Evolutionary conservation across 768 basidiomycete species (phyloP).

Genomic region (Trametes sanguinea): DNA sequence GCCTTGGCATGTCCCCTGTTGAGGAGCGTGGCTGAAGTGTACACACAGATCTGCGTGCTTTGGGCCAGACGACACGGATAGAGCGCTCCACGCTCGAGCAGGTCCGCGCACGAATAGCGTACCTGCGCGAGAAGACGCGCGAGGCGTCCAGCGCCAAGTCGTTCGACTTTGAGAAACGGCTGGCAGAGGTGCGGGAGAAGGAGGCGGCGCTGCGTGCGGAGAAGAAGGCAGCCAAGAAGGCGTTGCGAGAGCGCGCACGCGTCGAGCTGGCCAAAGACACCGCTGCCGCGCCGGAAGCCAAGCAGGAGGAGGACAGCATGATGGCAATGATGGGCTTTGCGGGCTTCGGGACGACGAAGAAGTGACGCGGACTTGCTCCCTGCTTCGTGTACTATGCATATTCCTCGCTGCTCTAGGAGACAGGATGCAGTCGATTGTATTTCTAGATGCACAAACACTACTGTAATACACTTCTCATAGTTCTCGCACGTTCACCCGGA

Average conservation of each 20-base stretch:
- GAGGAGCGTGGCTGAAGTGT: background rate
- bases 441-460: constrained; percentile 34
- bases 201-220: constrained; percentile 67
- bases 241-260: constrained; percentile 70
- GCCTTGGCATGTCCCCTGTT: background rate
- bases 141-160: constrained; percentile 81
- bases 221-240: constrained; percentile 80
- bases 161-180: constrained; percentile 92
- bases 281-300: constrained; percentile 31
- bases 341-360: constrained; percentile 87
- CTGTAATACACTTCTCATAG: constrained; percentile 34
- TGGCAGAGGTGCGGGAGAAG: constrained; percentile 77
- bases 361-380: constrained; percentile 41
- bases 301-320: constrained; percentile 65
- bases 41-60: constrained; percentile 73
- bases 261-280: constrained; percentile 59
- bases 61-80: constrained; percentile 96
- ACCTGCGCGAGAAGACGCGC: constrained; percentile 84
- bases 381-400: constrained; percentile 4
- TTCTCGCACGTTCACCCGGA: background rate
- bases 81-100: constrained; percentile 90
- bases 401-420: constrained; percentile 14
- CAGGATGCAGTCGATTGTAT: constrained; percentile 26
- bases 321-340: constrained; percentile 87
- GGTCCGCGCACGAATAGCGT: constrained; percentile 88